Evolutionary conservation across 2,329 filamentous ascomycete genomes (phyloP), one percentile per base, ranked within the genome.

Genomic region (Gremmenia infestans): DNA sequence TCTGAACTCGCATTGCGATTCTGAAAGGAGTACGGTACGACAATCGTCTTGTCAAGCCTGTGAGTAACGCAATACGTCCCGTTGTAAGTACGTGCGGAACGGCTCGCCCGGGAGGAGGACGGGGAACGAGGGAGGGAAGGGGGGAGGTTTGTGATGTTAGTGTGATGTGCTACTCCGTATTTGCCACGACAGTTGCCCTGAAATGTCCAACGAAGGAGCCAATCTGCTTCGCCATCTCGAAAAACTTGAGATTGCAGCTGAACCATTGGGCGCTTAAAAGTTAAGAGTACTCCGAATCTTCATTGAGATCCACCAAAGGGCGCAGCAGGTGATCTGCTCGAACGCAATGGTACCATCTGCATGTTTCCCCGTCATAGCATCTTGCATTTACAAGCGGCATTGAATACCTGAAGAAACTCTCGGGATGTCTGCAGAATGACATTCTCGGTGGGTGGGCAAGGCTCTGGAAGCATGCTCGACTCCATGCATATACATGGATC

Each of bases 211-310:
- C 19, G n/a, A 9, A 40, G 23, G 9, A 28, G 49, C 37, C 22
- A 37, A 50, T 40, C 11, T 39, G 17, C n/a, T 25, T 40, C 48
- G 48, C 17, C 23, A 22, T 40, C 32, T 39, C 22, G 12, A 32
- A 40, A 4, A 15, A 40, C 32, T 39, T 40, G 32, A 42, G 6
- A 35, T 42, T 23, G 19, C 23, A 51, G 36, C 22, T 32, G 23
- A 39, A 43, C 15, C 37, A 51, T 51, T 51, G 39, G 49, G 49
- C 49, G 49, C 37, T 51, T 51, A 42, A 23, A 51, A 42, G 11
- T 43, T 43, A 35, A 35, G 23, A 45, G 37, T 11, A 23, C 36
- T 23, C 37, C 22, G 15, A 23, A 14, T 37, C n/a, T 32, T 14
- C 23, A 15, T 37, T 17, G 17, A 5, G 39, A 43, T 43, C 49